phyloP scores from a whole-genome alignment of 2,329 filamentous ascomycete species.

The Eutypella sp. region DNA sequence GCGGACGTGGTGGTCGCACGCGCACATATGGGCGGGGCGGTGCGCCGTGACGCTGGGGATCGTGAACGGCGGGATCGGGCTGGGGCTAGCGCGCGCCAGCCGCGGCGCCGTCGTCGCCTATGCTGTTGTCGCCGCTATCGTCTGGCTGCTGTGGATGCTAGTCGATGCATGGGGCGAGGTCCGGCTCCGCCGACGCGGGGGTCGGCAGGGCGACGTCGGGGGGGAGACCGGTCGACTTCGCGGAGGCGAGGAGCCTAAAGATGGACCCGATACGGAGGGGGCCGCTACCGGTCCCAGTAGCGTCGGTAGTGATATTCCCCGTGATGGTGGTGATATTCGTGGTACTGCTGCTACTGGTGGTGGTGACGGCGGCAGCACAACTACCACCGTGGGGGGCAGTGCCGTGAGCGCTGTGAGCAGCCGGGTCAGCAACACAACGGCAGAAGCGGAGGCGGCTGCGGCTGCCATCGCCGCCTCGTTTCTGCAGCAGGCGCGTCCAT shows the following conservation, averaged over 20 bases:
- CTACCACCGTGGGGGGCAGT: neutral
- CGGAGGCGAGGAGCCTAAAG: too few relatives aligned
- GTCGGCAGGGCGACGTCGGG: neutral
- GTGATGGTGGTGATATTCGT: neutral
- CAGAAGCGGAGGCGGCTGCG: neutral
- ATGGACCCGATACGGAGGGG: too few relatives aligned
- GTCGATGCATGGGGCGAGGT: conserved; percentile 28
- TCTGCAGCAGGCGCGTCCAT: neutral
- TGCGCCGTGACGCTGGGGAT: conserved; percentile 35
- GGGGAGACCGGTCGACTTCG: too few relatives aligned
- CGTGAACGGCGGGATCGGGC: conserved; percentile 39
- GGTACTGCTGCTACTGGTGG: neutral
- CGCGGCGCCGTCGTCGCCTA: conserved; percentile 30
- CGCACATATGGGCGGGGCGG: conserved; percentile 41
- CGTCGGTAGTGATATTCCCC: too few relatives aligned
- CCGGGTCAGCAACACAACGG: neutral
- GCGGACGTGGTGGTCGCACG: conserved; percentile 36
- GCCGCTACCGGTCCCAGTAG: too few relatives aligned
- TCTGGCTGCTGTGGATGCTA: conserved; percentile 33
- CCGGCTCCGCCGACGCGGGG: conserved; percentile 10
- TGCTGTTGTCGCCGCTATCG: conserved; percentile 31
- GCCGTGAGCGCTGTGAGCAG: neutral
- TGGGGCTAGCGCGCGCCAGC: conserved; percentile 30
- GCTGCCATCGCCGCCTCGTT: neutral
- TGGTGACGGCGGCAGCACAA: neutral